Evolutionary conservation across 768 basidiomycete species (phyloP).

Genomic region (Leucosporidium scottii): DNA sequence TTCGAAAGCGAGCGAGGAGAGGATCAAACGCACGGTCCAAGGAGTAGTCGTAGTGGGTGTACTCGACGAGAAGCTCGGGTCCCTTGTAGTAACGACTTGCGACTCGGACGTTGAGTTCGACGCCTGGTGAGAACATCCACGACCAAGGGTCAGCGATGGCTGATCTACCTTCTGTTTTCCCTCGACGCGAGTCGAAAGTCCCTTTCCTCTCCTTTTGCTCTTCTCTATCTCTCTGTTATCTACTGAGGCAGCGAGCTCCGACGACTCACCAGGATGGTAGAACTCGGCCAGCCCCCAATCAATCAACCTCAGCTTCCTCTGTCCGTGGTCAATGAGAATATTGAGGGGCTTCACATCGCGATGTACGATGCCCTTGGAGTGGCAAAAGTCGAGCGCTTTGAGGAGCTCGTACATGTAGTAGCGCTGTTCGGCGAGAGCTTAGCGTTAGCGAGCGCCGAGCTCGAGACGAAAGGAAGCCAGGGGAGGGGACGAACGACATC

Average conservation of each 20-base stretch:
- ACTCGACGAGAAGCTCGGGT: slow-evolving; percentile 31
- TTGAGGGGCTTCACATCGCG: slow-evolving; percentile 36
- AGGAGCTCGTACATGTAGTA: slow-evolving; percentile 34
- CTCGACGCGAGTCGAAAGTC: too few relatives aligned
- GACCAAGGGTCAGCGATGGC: too few relatives aligned
- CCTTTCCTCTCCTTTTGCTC: too few relatives aligned
- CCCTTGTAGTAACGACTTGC: slow-evolving; percentile 32
- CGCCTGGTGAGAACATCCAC: too few relatives aligned
- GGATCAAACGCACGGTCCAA: slow-evolving; percentile 23
- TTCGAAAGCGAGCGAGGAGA: neutral
- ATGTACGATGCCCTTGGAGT: slow-evolving; percentile 36
- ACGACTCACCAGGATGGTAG: slow-evolving; percentile 33
- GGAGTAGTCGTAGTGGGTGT: slow-evolving; percentile 14
- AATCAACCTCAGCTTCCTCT: slow-evolving; percentile 27
- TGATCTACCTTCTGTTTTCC: too few relatives aligned
- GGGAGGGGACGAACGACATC: slow-evolving; percentile 17
- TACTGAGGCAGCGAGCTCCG: too few relatives aligned
- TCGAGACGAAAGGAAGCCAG: neutral
- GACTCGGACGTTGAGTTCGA: slow-evolving; percentile 32
- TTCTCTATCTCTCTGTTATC: too few relatives aligned
- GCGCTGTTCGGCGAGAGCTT: neutral
- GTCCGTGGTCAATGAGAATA: slow-evolving; percentile 32
- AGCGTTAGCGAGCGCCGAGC: too few relatives aligned
- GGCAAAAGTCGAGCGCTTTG: slow-evolving; percentile 35
- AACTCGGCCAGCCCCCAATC: slow-evolving; percentile 37